These are phyloP conservation scores for Nannochloropsis salina DNA, from an alignment of 108 stramenopile species.

Conservation along the genomic window DNA sequence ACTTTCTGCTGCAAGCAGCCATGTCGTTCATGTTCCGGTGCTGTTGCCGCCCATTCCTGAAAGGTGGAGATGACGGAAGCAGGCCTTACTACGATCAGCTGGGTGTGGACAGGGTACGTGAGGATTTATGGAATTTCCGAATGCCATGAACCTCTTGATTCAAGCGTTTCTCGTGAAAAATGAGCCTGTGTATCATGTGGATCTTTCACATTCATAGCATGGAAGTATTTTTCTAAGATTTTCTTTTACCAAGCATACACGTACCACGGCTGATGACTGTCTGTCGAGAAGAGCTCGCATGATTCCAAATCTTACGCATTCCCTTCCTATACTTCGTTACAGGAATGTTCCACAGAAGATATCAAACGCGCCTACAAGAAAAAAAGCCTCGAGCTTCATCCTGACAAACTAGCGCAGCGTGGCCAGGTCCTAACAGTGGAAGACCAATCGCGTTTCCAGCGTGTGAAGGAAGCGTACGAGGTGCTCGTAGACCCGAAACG, in stretches of 20 bases:
- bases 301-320: background rate
- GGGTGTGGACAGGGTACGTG: background rate
- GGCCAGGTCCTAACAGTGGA: constrained; percentile 66
- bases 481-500: constrained; percentile 49
- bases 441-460: constrained; percentile 72
- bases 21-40: constrained; percentile 11
- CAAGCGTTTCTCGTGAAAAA: too few species aligned
- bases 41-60: constrained; percentile 21
- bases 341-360: constrained; percentile 57
- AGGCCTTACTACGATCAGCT: constrained; percentile 24
- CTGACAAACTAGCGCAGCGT: constrained; percentile 90
- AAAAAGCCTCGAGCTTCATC: constrained; percentile 83
- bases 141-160: too few species aligned
- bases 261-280: too few species aligned
- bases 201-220: too few species aligned
- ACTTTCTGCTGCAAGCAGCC: background rate
- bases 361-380: constrained; percentile 87
- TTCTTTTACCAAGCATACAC: too few species aligned
- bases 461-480: constrained; percentile 87
- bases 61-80: constrained; percentile 18
- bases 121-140: too few species aligned
- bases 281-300: too few species aligned
- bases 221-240: too few species aligned
- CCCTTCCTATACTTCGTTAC: background rate
- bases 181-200: too few species aligned